phyloP scores from a whole-genome alignment of 148 eudicot genomes.

The Gaultheria prostrata region DNA sequence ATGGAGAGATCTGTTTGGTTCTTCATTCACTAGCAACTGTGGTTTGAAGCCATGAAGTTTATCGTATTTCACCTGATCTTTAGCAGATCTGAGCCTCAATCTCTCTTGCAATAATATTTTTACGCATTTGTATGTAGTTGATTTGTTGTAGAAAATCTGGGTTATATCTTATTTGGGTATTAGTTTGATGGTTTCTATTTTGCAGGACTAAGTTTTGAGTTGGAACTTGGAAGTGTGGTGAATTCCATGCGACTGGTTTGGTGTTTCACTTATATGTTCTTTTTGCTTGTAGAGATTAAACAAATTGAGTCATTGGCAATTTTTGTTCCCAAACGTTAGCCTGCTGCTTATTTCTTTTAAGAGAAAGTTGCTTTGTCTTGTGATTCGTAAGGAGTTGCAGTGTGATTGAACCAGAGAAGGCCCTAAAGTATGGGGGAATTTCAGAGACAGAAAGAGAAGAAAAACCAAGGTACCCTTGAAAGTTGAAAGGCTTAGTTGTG shows the following conservation, averaged over 20 bases:
- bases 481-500: neutral
- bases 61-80: no score
- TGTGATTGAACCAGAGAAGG: neutral
- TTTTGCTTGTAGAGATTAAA: neutral
- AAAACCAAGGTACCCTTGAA: neutral
- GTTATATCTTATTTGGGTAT: no score
- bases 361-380: neutral
- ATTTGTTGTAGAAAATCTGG: no score
- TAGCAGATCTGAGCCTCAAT: no score
- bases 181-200: no score
- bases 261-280: neutral
- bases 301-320: neutral
- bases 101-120: no score
- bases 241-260: neutral
- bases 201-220: no score
- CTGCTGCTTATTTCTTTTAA: neutral
- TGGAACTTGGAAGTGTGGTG: neutral
- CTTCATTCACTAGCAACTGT: no score
- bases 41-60: no score
- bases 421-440: neutral
- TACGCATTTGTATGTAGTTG: no score
- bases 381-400: neutral
- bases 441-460: neutral
- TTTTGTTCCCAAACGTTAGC: neutral
- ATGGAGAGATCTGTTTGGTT: no score